Conservation (phyloP, 768 basidiomycete species). For the Russula earlei region DNA sequence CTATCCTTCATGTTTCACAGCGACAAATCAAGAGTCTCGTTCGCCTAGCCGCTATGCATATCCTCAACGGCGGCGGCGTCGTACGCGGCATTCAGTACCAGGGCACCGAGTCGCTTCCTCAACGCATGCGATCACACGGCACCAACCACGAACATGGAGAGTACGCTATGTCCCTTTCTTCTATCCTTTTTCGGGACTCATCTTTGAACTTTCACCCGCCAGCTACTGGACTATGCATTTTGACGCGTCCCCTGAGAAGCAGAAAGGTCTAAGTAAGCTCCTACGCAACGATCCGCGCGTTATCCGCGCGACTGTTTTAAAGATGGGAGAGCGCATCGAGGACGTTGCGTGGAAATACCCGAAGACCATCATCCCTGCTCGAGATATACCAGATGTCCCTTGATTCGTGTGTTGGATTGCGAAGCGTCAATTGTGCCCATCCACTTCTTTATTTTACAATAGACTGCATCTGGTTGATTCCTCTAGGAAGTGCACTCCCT, state of each 20-base stretch:
- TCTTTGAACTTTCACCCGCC: slow-evolving; percentile 9
- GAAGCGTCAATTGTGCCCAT: background rate
- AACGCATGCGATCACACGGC: slow-evolving; percentile 59
- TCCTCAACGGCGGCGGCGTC: slow-evolving; percentile 69
- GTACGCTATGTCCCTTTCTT: slow-evolving; percentile 40
- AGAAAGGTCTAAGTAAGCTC: slow-evolving; percentile 53
- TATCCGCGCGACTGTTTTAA: slow-evolving; percentile 72
- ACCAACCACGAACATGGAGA: slow-evolving; percentile 55
- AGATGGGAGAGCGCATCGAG: slow-evolving; percentile 64
- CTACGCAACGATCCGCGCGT: slow-evolving; percentile 77
- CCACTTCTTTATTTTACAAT: background rate
- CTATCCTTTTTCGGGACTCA: background rate
- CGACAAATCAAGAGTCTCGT: slow-evolving; percentile 69
- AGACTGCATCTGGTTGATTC: background rate
- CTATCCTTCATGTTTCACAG: slow-evolving; percentile 31
- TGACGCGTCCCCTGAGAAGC: slow-evolving; percentile 68
- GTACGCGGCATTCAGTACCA: slow-evolving; percentile 70
- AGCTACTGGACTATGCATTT: slow-evolving; percentile 92
- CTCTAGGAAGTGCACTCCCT: background rate
- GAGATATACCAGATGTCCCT: slow-evolving; percentile 9
- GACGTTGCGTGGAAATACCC: slow-evolving; percentile 50
- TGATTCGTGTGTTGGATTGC: background rate
- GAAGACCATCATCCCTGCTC: slow-evolving; percentile 27
- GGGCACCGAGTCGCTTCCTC: slow-evolving; percentile 67
- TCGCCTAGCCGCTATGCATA: slow-evolving; percentile 55